Conservation (phyloP, 2,329 filamentous ascomycete genomes). For the Ophiostoma ulmi region DNA sequence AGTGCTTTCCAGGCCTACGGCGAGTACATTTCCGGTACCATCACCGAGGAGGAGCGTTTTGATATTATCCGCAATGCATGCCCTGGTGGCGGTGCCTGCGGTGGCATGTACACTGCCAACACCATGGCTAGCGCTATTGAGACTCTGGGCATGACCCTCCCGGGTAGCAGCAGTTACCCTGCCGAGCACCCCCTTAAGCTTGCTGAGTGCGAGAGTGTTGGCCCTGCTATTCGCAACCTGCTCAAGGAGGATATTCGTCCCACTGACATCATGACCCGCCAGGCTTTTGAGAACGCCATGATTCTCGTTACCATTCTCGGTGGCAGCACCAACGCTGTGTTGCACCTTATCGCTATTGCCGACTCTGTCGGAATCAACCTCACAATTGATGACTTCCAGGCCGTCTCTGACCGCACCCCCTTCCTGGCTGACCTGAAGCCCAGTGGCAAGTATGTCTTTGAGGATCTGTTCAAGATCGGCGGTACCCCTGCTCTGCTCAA, state of each 20-base stretch:
- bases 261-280: conserved; percentile 70
- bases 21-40: conserved; percentile 86
- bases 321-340: conserved; percentile 79
- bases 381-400: conserved; percentile 81
- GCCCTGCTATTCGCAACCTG: conserved; percentile 67
- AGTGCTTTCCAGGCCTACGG: conserved; percentile 98
- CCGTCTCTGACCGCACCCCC: conserved; percentile 70
- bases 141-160: conserved; percentile 71
- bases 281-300: conserved; percentile 84
- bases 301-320: conserved; percentile 75
- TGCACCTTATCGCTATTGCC: conserved; percentile 79
- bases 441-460: conserved; percentile 83
- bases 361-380: conserved; percentile 76
- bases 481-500: conserved; percentile 85
- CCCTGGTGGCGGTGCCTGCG: conserved; percentile 75
- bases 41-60: conserved; percentile 83
- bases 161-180: conserved; percentile 73
- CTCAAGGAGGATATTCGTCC: conserved; percentile 73
- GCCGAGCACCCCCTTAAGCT: conserved; percentile 68
- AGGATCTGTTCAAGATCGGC: conserved; percentile 76
- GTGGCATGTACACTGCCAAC: conserved; percentile 79
- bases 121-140: conserved; percentile 72
- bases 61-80: conserved; percentile 94
- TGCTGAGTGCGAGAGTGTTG: conserved; percentile 66
- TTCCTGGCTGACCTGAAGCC: conserved; percentile 81